phyloP scores from a whole-genome alignment of 257 asterid genomes.

The Solanum habrochaites region DNA sequence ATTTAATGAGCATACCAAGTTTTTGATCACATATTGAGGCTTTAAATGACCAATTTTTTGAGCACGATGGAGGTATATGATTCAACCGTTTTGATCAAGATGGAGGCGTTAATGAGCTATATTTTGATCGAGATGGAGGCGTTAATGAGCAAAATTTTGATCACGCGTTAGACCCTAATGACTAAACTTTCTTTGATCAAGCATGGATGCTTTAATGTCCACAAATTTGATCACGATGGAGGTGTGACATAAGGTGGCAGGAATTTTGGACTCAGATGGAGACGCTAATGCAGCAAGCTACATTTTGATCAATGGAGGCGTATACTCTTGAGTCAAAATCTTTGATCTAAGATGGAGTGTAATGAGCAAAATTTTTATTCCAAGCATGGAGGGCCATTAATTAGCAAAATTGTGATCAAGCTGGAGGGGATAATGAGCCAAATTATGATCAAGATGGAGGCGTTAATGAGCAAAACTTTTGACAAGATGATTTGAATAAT shows the following conservation, averaged over 20 bases:
- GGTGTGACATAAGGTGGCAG: background rate
- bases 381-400: too few species aligned
- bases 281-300: background rate
- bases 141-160: fast-evolving
- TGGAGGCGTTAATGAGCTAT: too few species aligned
- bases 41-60: too few species aligned
- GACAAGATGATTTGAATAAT: too few species aligned
- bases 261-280: background rate
- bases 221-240: background rate
- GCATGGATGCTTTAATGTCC: background rate
- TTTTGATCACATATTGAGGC: background rate
- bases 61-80: too few species aligned
- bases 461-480: too few species aligned
- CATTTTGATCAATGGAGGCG: background rate
- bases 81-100: too few species aligned
- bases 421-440: background rate
- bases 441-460: background rate
- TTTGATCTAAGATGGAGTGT: background rate
- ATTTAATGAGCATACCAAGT: too few species aligned
- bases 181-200: too few species aligned
- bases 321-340: background rate
- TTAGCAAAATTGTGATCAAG: too few species aligned
- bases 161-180: too few species aligned
- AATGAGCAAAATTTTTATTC: too few species aligned
- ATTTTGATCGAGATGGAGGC: background rate